Evolutionary conservation across 1,139 yeast species (phyloP), one percentile per base, ranked within the genome.

Genomic region (Sugiyamaella xylanicola): DNA sequence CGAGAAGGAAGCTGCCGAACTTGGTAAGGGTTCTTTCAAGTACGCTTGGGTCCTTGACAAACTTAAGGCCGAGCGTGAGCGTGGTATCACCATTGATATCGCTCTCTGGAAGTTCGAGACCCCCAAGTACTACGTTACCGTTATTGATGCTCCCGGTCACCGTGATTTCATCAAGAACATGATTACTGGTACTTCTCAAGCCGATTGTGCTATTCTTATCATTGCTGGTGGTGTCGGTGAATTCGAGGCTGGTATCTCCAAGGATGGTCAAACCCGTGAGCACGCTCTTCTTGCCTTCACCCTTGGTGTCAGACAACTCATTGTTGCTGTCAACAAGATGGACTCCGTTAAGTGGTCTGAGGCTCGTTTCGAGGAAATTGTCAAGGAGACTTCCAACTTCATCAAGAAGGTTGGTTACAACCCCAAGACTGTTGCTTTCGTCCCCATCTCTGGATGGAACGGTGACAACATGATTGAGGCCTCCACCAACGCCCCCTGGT

Each of bases 1-100:
- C 82, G 97, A 90, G 84, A 89, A 89, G 87, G 97, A 90, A 82
- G 96, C 97, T 76, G 96, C 95, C 76, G 96, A 89, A 82, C 87
- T 89, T 78, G 96, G 96, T 79, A 89, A 88, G 86, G 96, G 96
- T 85, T 89, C 96, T 77, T 89, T 89, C 95, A 89, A 89, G 85
- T 89, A 89, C 92, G 96, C 96, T 76, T 89, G 96, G 96, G 96
- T 89, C 73, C 83, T 89, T 75, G 96, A 89, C 84, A 89, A 89
- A 81, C 82, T 89, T 74, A 88, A 88, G 90, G 95, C 95, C 75
- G 96, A 88, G 83, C 86, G 95, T 82, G 95, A 88, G 81, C 88
- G 95, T 85, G 95, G 96, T 88, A 88, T 88, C 87, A 87, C 95
- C 77, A 87, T 88, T 72, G 95, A 87, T 78, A 87, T 87, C 72